Conservation (phyloP, 1,284 basidiomycete species). For the Cryptococcus jaspeensis region DNA sequence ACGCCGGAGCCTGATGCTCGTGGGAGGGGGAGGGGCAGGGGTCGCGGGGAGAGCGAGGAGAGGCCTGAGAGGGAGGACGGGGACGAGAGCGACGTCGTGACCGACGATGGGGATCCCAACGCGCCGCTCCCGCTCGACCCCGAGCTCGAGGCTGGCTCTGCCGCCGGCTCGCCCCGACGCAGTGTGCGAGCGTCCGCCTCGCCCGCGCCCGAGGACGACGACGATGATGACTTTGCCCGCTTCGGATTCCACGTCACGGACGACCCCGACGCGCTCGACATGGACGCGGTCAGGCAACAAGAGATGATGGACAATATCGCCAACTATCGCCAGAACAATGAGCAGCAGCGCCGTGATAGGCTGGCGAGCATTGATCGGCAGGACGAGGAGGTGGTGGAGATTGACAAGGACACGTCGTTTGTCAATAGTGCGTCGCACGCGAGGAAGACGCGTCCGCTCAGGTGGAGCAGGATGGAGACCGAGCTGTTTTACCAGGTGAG, state of each 20-base stretch:
- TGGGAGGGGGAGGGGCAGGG: no score
- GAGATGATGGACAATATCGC: conserved; percentile 19
- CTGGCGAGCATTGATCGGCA: conserved; percentile 16
- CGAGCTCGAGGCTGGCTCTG: no score
- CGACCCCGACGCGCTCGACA: conserved; percentile 4
- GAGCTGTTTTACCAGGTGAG: conserved; percentile 38
- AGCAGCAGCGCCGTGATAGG: conserved; percentile 17
- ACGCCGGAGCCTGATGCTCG: not conserved
- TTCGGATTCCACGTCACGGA: conserved; percentile 13
- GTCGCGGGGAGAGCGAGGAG: no score
- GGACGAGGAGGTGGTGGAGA: conserved; percentile 27
- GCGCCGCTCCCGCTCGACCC: no score
- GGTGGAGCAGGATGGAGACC: conserved; percentile 36
- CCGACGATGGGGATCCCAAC: no score
- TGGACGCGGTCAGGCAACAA: conserved; percentile 6
- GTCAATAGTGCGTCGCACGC: conserved; percentile 34
- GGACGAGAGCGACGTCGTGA: not conserved
- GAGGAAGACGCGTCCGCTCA: conserved; percentile 24
- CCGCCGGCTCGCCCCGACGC: no score
- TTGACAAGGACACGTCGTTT: conserved; percentile 37
- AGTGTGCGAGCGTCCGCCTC: no score
- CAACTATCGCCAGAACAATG: conserved; percentile 22
- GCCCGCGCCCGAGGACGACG: conserved; percentile 5
- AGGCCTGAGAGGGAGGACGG: not conserved
- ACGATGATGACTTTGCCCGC: conserved; percentile 13